Base-by-base conservation (phyloP, 106 monocot genomes). In the Ottelia alismoides region DNA sequence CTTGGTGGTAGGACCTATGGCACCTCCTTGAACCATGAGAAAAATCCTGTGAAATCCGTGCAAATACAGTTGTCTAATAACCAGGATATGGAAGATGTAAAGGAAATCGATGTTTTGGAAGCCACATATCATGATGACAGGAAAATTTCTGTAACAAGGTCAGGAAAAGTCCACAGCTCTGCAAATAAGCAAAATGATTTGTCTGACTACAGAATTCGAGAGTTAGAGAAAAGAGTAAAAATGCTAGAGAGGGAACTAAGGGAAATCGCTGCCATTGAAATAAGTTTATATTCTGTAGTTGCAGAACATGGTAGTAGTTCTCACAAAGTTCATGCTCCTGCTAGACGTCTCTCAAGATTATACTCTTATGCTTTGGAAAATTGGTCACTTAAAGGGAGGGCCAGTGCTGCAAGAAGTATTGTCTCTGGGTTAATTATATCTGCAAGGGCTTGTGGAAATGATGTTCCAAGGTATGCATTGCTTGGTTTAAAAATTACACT, bases 321-420 rank as follows among this genome's bases (percentile, higher is more conserved):
- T 32, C 78, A 88, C 23, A 96, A 96, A 72, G 81, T 96, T 27
- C 88, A 96, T 40, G 73, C 88, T 47, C 84, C 94, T n/a, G 94
- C 94, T 54, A 69, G 94, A 51, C 76, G 94, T 27, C 81, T 96
- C 61, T 75, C 81, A 26, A 78, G 94, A 55, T 48, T 88, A 47
- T 96, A 88, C 49, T 0, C 67, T 53, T 75, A 84, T 71, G 79
- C 80, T 31, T 70, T 47, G 1, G 77, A 73, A 58, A 31, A 77
- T 31, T 65, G 47, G 55, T 66, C 83, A 27, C 47, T 2, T 48
- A 73, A 75, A 46, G 78, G 63, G 65, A 73, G 55, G 60, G 88
- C 78, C 54, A 74, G 31, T 61, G 73, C 76, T 27, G 84, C 84
- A 47, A 88, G 62, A 65, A 83, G 70, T 69, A 54, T 53, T 25